Base-by-base conservation (phyloP, 352 stramenopile species). In the Phytophthora pistaciae region DNA sequence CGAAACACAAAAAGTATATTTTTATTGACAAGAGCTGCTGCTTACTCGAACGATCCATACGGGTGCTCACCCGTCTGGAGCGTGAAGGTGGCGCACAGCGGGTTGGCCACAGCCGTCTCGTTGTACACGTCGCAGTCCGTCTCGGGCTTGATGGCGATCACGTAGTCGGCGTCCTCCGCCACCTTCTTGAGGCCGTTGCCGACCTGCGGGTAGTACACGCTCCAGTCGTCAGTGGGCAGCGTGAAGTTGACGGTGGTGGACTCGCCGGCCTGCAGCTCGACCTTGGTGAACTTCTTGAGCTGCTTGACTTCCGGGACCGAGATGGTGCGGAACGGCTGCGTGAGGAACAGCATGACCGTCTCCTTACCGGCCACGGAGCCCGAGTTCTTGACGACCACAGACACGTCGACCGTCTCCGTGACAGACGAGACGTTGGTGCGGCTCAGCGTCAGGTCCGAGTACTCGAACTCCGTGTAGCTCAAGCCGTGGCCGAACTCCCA, bases 241-340 rank as follows among this genome's bases (percentile, higher is more conserved):
- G 68, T 77, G 56, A 88, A 85, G 16, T 68, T 74, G 4, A 87
- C 74, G 9, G 66, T 69, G 18, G 66, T 72, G 9, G 74, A 70
- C 38, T 82, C 67, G 1, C 81, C 79, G 0, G 85, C 68, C 53
- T 71, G 36, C 46, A 95, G 67, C 3, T 80, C 60, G 38, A 96
- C 77, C 77, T 96, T 96, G 14, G 74, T 67, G 58, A 94, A 96
- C 53, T 87, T 85, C 64, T 92, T 91, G 23, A 96, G 82, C 60
- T 88, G 77, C 77, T 95, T 96, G 55, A 91, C 80, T 53, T 94
- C 88, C 1, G 88, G 86, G 11, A 93, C 75, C 0, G 88, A 80
- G 23, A 88, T 84, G 11, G 67, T 56, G 29, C 84, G 85, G 56
- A 81, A 84, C 50, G 84, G 79, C 63, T 91, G 85, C 16, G 79